Conservation (phyloP, 371 early-diverging fungal genomes). For the Choanephora cucurbitarum region DNA sequence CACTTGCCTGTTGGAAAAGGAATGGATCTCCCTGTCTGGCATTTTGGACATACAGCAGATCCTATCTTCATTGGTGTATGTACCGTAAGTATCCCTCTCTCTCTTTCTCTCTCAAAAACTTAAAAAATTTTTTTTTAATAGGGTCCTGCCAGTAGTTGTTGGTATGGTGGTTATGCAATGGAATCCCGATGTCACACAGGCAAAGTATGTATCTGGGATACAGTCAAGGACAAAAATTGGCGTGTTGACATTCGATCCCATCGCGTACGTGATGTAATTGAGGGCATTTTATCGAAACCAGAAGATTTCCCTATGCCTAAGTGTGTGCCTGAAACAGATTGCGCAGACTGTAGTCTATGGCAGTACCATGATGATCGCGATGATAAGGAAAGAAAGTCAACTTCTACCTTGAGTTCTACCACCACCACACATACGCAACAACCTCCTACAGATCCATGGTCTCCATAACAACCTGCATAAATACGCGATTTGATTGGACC, state of each 20-base stretch:
- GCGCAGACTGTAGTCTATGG: slow-evolving; percentile 81
- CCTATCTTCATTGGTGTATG: slow-evolving; percentile 93
- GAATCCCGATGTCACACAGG: slow-evolving; percentile 68
- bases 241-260: slow-evolving; percentile 76
- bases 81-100: slow-evolving; percentile 57
- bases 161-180: slow-evolving; percentile 89
- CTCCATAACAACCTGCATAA: background rate
- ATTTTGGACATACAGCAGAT: slow-evolving; percentile 92
- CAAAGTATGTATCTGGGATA: slow-evolving; percentile 70
- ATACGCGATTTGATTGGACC: background rate
- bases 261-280: slow-evolving; percentile 79
- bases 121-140: too few relatives aligned
- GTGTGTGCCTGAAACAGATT: slow-evolving; percentile 65
- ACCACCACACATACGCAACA: background rate
- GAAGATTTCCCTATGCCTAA: slow-evolving; percentile 48
- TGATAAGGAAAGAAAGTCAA: slow-evolving; percentile 16
- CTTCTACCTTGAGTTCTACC: background rate
- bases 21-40: slow-evolving; percentile 77
- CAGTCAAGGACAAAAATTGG: slow-evolving; percentile 70
- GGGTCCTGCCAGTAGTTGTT: slow-evolving; percentile 81
- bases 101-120: too few relatives aligned
- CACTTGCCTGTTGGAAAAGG: slow-evolving; percentile 73
- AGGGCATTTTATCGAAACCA: slow-evolving; percentile 67
- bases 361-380: slow-evolving; percentile 54
- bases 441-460: slow-evolving; percentile 1